Base-by-base conservation (phyloP, 2,329 filamentous ascomycete species). In the Phyllosticta citrichinensis region DNA sequence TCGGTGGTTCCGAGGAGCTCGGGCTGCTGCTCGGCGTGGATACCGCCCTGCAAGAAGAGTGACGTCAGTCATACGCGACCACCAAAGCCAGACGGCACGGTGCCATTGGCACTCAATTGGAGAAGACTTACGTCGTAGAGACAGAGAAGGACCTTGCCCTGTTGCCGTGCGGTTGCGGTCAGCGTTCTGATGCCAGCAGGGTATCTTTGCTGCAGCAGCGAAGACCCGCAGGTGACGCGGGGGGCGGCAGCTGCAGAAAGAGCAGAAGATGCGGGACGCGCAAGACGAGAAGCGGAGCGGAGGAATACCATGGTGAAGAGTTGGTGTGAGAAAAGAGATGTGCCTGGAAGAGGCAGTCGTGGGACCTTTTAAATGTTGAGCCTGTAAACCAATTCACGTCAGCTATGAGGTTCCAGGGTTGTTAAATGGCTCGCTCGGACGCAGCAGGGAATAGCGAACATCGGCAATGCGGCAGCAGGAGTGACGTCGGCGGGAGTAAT, bases 111-210 rank as follows among this genome's bases (percentile, higher is more conserved):
- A 1, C n/a, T 22, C 60, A 58, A 62, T 56, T 57, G 56, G 27
- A 8, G 33, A 17, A 27, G 17, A 80, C 82, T 79, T 79, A 85
- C 92, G 79, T 97, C 92, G 82, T 97, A 97, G 69, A 96, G 84
- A 70, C 96, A 89, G 73, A 92, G 82, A 74, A 97, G 87, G 79
- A 97, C 89, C 82, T 97, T 97, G 81, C 92, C 92, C 91, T 97
- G 83, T 79, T 84, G 83, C 68, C 80, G 80, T 66, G 86, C 80
- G 72, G 83, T 81, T 65, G 83, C 81, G 64, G 83, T 86, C 77
- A 87, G 83, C 78, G 79, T 82, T 77, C 83, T 81, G 73, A 80
- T 76, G 68, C 79, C 78, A 73, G 76, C 76, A 64, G 78, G 69
- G 58, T 69, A 50, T 5, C 57, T 74, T 69, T 73, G 70, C 62